phyloP scores from a whole-genome alignment of 345 rosid species.

The Populus tremula region DNA sequence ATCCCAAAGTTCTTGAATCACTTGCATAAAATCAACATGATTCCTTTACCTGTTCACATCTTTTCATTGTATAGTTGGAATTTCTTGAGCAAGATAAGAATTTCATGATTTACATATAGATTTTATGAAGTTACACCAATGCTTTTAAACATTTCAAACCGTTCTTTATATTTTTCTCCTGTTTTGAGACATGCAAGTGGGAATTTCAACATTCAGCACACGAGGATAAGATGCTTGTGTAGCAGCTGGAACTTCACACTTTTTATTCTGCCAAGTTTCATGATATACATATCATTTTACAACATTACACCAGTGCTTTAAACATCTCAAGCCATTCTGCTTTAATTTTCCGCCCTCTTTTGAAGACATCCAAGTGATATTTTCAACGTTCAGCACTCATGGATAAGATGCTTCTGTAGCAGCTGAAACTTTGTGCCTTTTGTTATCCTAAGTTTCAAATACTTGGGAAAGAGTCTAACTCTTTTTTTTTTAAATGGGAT shows the following conservation, averaged over 20 bases:
- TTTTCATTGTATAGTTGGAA: background rate
- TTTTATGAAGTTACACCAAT: background rate
- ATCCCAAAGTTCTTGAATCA: background rate
- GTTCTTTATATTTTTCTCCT: background rate
- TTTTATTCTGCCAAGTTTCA: background rate
- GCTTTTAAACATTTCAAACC: background rate
- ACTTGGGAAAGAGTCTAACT: background rate
- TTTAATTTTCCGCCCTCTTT: background rate
- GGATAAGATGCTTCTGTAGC: background rate
- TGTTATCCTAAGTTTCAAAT: background rate
- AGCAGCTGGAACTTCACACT: background rate
- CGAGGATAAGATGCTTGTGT: background rate
- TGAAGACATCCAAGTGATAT: background rate
- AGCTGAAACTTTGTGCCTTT: background rate
- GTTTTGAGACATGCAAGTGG: background rate
- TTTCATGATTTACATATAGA: background rate
- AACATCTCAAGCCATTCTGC: background rate
- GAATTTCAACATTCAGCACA: background rate
- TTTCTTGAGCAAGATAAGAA: background rate
- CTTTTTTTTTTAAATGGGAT: slow-evolving; percentile 16
- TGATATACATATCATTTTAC: background rate
- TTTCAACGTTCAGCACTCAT: background rate
- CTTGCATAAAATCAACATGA: background rate
- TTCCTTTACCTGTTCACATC: background rate
- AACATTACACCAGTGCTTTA: background rate